Evolutionary conservation across 306 rosid species (phyloP).

Genomic region (Quercus aquifolioides): DNA sequence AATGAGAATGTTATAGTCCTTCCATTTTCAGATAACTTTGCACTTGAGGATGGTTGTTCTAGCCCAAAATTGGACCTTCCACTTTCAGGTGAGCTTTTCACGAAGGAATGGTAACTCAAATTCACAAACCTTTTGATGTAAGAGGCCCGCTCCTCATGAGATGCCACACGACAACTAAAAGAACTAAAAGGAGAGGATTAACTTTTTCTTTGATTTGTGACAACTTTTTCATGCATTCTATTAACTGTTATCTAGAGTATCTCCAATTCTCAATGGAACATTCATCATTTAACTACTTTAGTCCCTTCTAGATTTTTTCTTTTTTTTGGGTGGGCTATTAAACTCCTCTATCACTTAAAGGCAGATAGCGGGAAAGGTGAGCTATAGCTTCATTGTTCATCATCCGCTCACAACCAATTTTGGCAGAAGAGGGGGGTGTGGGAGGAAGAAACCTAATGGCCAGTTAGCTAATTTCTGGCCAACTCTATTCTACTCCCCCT

Average conservation of each 20-base stretch:
- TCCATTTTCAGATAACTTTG: neutral
- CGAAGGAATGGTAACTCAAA: neutral
- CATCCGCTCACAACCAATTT: too few species aligned
- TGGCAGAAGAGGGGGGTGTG: too few species aligned
- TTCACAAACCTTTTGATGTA: neutral
- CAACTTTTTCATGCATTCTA: neutral
- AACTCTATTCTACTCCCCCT: too few species aligned
- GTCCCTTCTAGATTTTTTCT: too few species aligned
- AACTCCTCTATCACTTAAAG: too few species aligned
- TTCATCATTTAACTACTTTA: too few species aligned
- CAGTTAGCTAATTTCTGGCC: too few species aligned
- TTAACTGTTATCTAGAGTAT: neutral
- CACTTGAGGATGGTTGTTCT: neutral
- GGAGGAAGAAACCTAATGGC: too few species aligned
- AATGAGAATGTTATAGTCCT: neutral
- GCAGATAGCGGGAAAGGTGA: too few species aligned
- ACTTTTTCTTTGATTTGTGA: neutral
- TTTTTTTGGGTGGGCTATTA: too few species aligned
- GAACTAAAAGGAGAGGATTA: neutral
- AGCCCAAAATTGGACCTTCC: neutral
- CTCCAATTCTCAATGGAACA: neutral
- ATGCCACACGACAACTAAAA: neutral
- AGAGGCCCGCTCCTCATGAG: neutral
- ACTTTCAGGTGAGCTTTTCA: neutral
- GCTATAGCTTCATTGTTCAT: too few species aligned